Evolutionary conservation across 176 grass and related monocot species (phyloP), one percentile per base, ranked within the genome.

Genomic region (Carex cristatella): DNA sequence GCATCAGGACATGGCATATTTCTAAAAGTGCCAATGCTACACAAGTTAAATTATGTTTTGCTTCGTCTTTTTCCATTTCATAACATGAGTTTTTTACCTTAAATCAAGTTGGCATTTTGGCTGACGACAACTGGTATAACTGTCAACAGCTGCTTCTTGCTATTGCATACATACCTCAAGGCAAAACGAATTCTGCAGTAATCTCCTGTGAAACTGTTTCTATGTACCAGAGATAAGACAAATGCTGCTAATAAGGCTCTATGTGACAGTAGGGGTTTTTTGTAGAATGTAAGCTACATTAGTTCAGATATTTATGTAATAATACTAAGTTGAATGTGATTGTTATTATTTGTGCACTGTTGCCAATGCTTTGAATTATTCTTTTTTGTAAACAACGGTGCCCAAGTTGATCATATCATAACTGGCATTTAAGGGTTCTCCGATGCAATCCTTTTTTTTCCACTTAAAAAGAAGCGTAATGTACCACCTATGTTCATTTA

Each of bases 51-150:
- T 90, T 89, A 51, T 90, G 3, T 88, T 87, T 85, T 88, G 32
- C n/a, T 14, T 32, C 33, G 61, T 76, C 27, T 37, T 37, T 37
- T 4, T 5, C 38, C 9, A 82, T 64, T 44, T 55, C 8, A 14
- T 74, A 62, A 48, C 69, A 58, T 33, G 6, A 13, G 4, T 68
- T 81, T 85, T 81, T 85, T 53, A n/a, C 55, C 30, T 85, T 77
- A 69, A 87, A 54, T 56, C 71, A 88, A 98, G 96, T 93, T 65
- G 82, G 93, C 96, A 63, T 98, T 98, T 89, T 98, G 93, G 93
- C 44, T 72, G 77, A 98, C 96, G 3, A 95, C 96, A 2, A 88
- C 89, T 84, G 96, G 91, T 83, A 98, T 98, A 85, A 83, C 93
- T 81, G 67, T 94, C 93, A 81, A 56, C 89, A 30, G 96, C 85